Evolutionary conservation across 1,139 yeast genomes (phyloP), one percentile per base, ranked within the genome.

Genomic region (Blastobotrys indianensis): DNA sequence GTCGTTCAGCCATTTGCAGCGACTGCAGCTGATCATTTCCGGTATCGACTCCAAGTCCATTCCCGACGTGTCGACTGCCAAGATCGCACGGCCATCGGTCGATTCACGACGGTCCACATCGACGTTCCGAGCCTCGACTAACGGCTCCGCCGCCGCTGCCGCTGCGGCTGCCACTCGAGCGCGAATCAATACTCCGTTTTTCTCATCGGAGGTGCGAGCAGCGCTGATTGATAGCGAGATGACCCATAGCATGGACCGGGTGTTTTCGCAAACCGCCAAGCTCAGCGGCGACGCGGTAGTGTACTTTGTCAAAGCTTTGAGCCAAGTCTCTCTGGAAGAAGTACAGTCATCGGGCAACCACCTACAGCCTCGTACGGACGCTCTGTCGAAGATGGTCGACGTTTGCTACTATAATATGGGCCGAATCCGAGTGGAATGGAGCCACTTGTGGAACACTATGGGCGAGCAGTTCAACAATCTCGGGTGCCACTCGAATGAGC

Each of bases 401-500:
- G 94, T 94, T 40, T 90, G 97, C 66, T 92, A 92, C 65, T 94
- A 94, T 69, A 94, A 94, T 64, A 92, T 94, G 97, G 81, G 80
- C 47, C 85, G 98, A 72, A 88, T 94, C 58, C 80, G 96, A 63
- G 81, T 94, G 53, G 97, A 94, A 67, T 94, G 98, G 97, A 80
- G 95, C 7, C 94, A 87, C 49, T 72, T 94, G 50, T 94, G 99
- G 99, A 77, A 84, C 6, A 83, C 86, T 10, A 85, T 94, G 85
- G 96, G 95, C 10, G 85, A 79, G 53, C 86, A 88, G 37, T 92
- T 94, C 68, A 86, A 87, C 54, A 76, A 73, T 39, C 92, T 88
- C 53, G 95, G 95, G 2, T 82, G 94, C 52, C 86, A 85, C 59
- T 67, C 75, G 42, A 92, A 90, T 59, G 70, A 76, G 43, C 80